Percentiles rank a stretch among this genome's conserved stretches.
These are phyloP conservation scores for Fragilaria crotonensis DNA, from an alignment of 108 stramenopile species.

Conservation along the genomic window DNA sequence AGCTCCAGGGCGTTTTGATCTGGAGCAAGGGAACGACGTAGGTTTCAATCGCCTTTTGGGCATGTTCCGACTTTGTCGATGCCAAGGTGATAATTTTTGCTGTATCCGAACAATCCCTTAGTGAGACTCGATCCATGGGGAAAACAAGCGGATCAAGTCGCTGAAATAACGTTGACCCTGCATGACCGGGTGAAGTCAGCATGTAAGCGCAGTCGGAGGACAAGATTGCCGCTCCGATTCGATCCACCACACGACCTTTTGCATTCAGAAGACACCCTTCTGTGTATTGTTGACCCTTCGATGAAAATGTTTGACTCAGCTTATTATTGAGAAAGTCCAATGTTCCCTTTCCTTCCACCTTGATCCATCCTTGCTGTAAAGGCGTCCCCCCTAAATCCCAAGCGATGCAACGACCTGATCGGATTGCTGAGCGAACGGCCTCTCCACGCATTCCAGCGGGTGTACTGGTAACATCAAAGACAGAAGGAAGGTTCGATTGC, in stretches of 20 bases:
- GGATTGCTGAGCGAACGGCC: slow-evolving; percentile 71
- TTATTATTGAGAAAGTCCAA: slow-evolving; percentile 61
- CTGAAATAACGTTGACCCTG: slow-evolving; percentile 37
- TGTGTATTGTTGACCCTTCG: slow-evolving; percentile 11
- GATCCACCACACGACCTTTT: slow-evolving; percentile 70
- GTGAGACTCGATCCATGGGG: slow-evolving; percentile 63
- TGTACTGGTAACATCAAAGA: slow-evolving; percentile 44
- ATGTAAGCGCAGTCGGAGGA: slow-evolving; percentile 32
- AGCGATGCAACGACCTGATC: slow-evolving; percentile 46
- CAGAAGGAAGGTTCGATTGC: slow-evolving; percentile 22
- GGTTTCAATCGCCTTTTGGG: slow-evolving; percentile 18
- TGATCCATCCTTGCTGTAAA: slow-evolving; percentile 34
- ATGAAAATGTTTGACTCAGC: slow-evolving; percentile 40
- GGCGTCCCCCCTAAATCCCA: slow-evolving; percentile 24
- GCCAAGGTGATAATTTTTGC: slow-evolving; percentile 38
- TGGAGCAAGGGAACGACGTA: slow-evolving; percentile 1
- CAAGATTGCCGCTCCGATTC: slow-evolving; percentile 19
- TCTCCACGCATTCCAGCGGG: slow-evolving; percentile 76
- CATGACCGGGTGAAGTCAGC: slow-evolving; percentile 73
- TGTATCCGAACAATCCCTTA: slow-evolving; percentile 21
- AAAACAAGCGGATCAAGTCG: slow-evolving; percentile 68
- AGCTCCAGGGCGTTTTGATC: not conserved
- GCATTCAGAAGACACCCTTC: slow-evolving; percentile 55
- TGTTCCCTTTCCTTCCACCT: slow-evolving; percentile 49
- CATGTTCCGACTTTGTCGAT: slow-evolving; percentile 42